Evolutionary conservation across 1,284 basidiomycete species (phyloP).

Genomic region (Melampsora medusae): DNA sequence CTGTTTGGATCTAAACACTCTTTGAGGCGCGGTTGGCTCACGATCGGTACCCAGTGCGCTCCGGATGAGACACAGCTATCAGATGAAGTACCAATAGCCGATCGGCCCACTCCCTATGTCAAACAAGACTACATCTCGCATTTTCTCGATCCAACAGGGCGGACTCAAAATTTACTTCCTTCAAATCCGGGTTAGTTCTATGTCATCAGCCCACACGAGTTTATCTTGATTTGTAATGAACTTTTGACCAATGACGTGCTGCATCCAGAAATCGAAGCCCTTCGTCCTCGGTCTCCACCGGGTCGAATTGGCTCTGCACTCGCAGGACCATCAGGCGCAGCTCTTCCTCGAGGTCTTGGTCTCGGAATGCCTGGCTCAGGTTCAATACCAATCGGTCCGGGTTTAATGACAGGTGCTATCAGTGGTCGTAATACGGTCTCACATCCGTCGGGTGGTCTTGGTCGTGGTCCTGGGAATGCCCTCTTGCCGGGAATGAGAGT

Average conservation of each 20-base stretch:
- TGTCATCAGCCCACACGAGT: background rate
- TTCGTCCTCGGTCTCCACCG: constrained; percentile 43
- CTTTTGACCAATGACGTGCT: background rate
- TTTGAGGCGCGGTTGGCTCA: constrained; percentile 87
- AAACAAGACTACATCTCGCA: constrained; percentile 21
- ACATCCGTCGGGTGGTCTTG: constrained; percentile 44
- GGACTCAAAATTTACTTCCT: constrained; percentile 40
- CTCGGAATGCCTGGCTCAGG: constrained; percentile 7
- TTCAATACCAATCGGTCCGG: constrained; percentile 17
- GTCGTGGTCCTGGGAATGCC: constrained; percentile 40
- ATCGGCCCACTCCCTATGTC: constrained; percentile 23
- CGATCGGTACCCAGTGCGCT: constrained; percentile 62
- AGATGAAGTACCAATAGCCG: background rate
- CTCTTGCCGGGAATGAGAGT: constrained; percentile 42
- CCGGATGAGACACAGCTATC: constrained; percentile 43
- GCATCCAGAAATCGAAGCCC: constrained; percentile 37
- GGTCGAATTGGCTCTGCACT: constrained; percentile 25
- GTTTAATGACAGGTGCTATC: constrained; percentile 19
- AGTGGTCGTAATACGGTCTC: constrained; percentile 44
- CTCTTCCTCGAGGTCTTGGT: constrained; percentile 10
- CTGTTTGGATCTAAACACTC: constrained; percentile 74
- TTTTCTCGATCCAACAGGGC: constrained; percentile 30
- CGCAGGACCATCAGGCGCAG: background rate
- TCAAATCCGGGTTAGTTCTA: constrained; percentile 17
- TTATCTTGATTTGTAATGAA: background rate